Base-by-base conservation (phyloP, 1,139 yeast genomes). In the Kazachstania sp. region DNA sequence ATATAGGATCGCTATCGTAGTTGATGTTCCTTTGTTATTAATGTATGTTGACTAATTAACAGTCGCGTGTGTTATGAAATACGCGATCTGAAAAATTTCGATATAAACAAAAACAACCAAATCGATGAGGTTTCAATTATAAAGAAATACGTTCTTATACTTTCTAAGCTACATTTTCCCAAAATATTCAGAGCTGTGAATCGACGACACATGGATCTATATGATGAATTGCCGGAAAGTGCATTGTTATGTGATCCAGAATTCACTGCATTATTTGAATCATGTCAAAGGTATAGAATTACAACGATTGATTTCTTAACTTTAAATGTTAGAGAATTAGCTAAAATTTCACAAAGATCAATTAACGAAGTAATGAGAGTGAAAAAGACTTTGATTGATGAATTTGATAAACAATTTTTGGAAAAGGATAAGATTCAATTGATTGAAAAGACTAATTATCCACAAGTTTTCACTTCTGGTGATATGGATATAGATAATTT, bases 381-480 rank as follows among this genome's bases (percentile, higher is more conserved):
- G 48, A 63, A 72, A 36, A 57, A 62, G 29, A 51, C 55, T 3
- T 54, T 71, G 40, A 55, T 58, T 39, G 44, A 52, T 6, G 68
- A 66, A 41, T 60, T 59, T 43, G 53, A 56, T 19, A 39, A 42
- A 3, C 60, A 59, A 30, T 48, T 52, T 39, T 11, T 30, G 9
- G 47, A 49, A 18, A 46, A 43, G n/a, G 51, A 52, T 46, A 44
- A 46, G 11, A 49, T 51, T n/a, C 34, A 30, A 5, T 43, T 46
- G 1, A 26, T 53, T 12, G 34, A 40, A 5, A 47, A 44, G 9
- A 28, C 12, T 3, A 37, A 37, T 4, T 42, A 36, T 16, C 54
- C 56, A 1, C 26, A 16, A 13, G 40, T 29, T 28, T 69, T 84
- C 51, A 69, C 82, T 1, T 79, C 92, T 0, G 95, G 95, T 0